These are phyloP conservation scores for Lasiosphaeria miniovina DNA, from an alignment of 495 filamentous ascomycete species.

Conservation along the genomic window DNA sequence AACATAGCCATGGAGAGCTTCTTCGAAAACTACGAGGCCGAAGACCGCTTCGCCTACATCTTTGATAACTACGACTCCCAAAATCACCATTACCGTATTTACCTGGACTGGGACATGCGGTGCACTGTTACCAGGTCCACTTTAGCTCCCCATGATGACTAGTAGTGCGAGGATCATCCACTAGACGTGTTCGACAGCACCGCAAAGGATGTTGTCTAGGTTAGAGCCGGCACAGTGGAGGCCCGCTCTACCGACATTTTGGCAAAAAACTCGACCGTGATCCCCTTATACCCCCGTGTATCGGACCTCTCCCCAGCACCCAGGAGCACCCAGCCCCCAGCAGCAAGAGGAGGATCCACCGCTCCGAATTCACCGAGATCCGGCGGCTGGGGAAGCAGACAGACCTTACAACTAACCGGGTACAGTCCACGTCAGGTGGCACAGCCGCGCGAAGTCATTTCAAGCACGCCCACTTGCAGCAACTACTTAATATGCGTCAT, in stretches of 20 bases:
- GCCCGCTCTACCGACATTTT: background rate
- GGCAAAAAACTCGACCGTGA: background rate
- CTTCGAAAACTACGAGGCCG: too few relatives aligned
- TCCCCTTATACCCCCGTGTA: background rate
- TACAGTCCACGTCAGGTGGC: too few relatives aligned
- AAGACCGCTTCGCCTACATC: too few relatives aligned
- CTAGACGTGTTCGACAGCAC: background rate
- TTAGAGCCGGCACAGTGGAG: background rate
- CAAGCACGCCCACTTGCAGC: slow-evolving; percentile 12
- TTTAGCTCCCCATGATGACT: too few relatives aligned
- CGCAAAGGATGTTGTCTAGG: background rate
- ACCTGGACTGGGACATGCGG: background rate
- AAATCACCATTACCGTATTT: too few relatives aligned
- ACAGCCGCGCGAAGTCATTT: background rate
- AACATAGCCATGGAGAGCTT: too few relatives aligned
- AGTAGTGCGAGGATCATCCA: background rate
- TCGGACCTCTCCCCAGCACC: background rate
- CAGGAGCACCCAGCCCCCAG: background rate
- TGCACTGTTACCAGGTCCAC: background rate
- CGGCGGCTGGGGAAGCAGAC: slow-evolving; percentile 6
- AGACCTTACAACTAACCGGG: slow-evolving; percentile 5
- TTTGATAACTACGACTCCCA: too few relatives aligned
- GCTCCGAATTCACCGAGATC: slow-evolving; percentile 10
- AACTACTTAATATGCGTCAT: slow-evolving; percentile 6
- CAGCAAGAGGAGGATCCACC: background rate